These are phyloP conservation scores for Cordyceps cateniannulata DNA, from an alignment of 2,329 filamentous ascomycete genomes.

Conservation along the genomic window DNA sequence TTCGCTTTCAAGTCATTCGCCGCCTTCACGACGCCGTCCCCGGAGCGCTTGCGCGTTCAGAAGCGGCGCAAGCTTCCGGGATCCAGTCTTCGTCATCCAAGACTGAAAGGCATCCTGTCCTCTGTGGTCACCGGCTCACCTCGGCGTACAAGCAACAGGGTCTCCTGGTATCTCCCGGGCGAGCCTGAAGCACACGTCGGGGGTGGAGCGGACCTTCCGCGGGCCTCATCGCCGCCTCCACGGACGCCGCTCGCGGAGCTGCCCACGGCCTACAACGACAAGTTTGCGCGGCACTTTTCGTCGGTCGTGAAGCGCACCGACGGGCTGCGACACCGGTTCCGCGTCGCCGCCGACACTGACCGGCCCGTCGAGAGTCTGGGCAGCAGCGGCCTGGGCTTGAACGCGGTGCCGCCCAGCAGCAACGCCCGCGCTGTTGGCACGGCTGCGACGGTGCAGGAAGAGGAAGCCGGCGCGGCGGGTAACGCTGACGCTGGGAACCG, in stretches of 20 bases:
- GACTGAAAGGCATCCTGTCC: constrained; percentile 29
- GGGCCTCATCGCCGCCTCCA: constrained; percentile 38
- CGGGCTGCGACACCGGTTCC: constrained; percentile 25
- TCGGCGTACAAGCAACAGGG: constrained; percentile 23
- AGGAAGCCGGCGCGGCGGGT: too few species aligned
- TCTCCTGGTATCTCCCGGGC: constrained; percentile 31
- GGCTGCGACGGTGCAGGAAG: background rate
- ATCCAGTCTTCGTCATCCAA: constrained; percentile 22
- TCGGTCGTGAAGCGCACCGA: constrained; percentile 32
- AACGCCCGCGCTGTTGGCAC: constrained; percentile 4
- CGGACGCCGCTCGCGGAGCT: constrained; percentile 27
- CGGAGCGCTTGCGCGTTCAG: constrained; percentile 26
- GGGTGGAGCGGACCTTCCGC: background rate
- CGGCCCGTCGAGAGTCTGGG: constrained; percentile 18
- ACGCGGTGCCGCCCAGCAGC: background rate
- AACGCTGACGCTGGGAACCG: background rate
- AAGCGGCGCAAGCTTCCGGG: constrained; percentile 15
- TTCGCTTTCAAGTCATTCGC: constrained; percentile 46
- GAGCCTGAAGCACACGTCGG: constrained; percentile 16
- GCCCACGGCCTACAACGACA: constrained; percentile 27
- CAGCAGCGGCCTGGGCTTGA: background rate
- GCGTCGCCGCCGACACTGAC: constrained; percentile 19
- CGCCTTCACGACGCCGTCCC: constrained; percentile 45
- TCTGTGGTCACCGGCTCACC: constrained; percentile 28
- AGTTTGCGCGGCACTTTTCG: constrained; percentile 43